Evolutionary conservation across 2,329 filamentous ascomycete species (phyloP).

Genomic region (Sclerotinia nivalis): DNA sequence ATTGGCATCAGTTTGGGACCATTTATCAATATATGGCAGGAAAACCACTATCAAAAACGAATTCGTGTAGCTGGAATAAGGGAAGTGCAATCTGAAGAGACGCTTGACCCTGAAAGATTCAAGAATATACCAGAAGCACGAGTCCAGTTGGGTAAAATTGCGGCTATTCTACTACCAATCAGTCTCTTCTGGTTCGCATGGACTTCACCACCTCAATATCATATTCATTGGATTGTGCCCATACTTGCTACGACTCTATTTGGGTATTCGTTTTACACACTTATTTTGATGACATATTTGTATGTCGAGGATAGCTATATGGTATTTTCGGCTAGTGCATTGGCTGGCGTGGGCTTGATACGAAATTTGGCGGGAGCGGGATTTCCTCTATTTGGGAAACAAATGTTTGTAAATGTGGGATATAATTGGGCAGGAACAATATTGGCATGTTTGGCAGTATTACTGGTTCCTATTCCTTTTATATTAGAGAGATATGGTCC

Average conservation of each 20-base stretch:
- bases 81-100: background rate
- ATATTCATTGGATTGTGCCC: slow-evolving; percentile 46
- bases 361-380: slow-evolving; percentile 45
- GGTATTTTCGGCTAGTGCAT: slow-evolving; percentile 45
- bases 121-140: slow-evolving; percentile 46
- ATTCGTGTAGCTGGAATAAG: slow-evolving; percentile 42
- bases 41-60: slow-evolving; percentile 43
- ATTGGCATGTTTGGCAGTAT: slow-evolving; percentile 42
- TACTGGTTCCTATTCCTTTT: slow-evolving; percentile 43
- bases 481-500: slow-evolving; percentile 36
- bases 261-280: slow-evolving; percentile 52
- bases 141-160: slow-evolving; percentile 45
- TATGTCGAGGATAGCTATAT: slow-evolving; percentile 53
- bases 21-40: slow-evolving; percentile 46
- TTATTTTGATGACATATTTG: slow-evolving; percentile 52
- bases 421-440: slow-evolving; percentile 44
- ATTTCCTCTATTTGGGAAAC: slow-evolving; percentile 44
- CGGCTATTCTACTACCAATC: slow-evolving; percentile 42
- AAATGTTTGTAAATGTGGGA: slow-evolving; percentile 43
- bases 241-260: slow-evolving; percentile 52
- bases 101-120: slow-evolving; percentile 32
- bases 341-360: slow-evolving; percentile 47
- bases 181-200: slow-evolving; percentile 45
- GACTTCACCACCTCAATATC: slow-evolving; percentile 35
- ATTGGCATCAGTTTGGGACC: slow-evolving; percentile 46